Evolutionary conservation across 257 asterid genomes (phyloP).

Genomic region (Primulina eburnea): DNA sequence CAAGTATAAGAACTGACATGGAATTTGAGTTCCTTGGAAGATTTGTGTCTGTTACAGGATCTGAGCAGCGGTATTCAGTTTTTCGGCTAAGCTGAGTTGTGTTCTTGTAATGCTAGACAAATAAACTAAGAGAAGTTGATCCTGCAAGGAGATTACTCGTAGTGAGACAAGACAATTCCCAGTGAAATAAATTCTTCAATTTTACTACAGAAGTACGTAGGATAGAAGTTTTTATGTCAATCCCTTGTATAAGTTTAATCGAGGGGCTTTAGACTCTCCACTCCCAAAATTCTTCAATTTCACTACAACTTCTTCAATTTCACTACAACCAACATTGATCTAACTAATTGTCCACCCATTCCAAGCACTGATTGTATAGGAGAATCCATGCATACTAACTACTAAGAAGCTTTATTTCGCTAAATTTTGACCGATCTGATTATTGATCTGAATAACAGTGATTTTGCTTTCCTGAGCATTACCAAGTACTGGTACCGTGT

Average conservation of each 20-base stretch:
- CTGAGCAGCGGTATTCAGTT: conserved; percentile 95
- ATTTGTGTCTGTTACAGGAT: conserved; percentile 40
- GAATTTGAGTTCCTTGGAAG: not conserved
- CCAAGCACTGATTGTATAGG: too few species aligned
- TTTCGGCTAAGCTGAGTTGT: conserved; percentile 87
- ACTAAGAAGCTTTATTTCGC: not conserved
- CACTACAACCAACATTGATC: not conserved
- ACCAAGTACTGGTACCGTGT: not conserved
- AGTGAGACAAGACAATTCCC: not conserved
- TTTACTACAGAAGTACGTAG: too few species aligned
- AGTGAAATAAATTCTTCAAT: too few species aligned
- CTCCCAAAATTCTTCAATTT: not conserved
- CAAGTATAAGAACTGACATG: conserved; percentile 2
- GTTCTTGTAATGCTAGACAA: conserved; percentile 94
- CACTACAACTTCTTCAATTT: not conserved
- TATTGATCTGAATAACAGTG: not conserved
- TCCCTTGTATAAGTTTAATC: not conserved
- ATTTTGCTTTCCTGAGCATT: not conserved
- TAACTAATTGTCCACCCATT: too few species aligned
- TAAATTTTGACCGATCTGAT: not conserved
- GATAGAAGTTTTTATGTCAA: too few species aligned
- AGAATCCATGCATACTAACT: too few species aligned
- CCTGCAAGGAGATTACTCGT: conserved; percentile 40
- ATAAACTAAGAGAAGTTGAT: conserved; percentile 74
- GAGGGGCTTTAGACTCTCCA: not conserved